phyloP scores from a whole-genome alignment of 129 eudicot genomes.

The Tanacetum coccineum region DNA sequence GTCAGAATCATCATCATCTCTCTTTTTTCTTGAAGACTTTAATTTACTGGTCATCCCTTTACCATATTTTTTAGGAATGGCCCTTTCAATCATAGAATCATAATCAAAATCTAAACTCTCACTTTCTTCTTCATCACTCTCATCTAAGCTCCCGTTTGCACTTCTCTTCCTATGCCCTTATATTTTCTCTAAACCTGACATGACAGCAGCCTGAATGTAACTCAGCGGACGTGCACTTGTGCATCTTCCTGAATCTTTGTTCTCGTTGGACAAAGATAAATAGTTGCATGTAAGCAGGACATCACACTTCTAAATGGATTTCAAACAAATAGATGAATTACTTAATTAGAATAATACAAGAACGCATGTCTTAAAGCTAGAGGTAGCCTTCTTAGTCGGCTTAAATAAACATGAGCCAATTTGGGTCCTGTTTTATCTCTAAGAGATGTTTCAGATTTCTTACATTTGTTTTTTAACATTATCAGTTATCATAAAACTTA shows the following conservation, averaged over 20 bases:
- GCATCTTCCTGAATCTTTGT: constrained; percentile 62
- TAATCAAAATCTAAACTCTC: constrained; percentile 84
- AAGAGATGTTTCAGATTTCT: too few species aligned
- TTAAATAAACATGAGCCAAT: too few species aligned
- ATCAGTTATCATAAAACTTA: too few species aligned
- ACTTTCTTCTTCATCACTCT: constrained; percentile 74
- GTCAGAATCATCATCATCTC: constrained; percentile 36
- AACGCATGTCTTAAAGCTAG: too few species aligned
- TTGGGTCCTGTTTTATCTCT: too few species aligned
- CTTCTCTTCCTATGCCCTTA: constrained; percentile 50
- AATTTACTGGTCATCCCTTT: constrained; percentile 37
- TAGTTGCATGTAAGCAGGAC: constrained; percentile 14
- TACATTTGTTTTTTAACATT: too few species aligned
- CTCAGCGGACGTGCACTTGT: constrained; percentile 52
- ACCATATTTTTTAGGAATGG: constrained; percentile 59
- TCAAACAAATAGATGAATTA: background rate
- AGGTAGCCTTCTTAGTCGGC: too few species aligned
- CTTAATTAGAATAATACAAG: too few species aligned
- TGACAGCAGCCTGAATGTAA: constrained; percentile 74
- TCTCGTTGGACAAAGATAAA: constrained; percentile 33
- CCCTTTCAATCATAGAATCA: constrained; percentile 82
- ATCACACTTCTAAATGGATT: background rate
- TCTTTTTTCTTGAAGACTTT: constrained; percentile 36
- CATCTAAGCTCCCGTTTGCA: constrained; percentile 47
- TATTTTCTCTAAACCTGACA: constrained; percentile 71